Base-by-base conservation (phyloP, 1,139 yeast genomes). In the Kodamaea anthophila region DNA sequence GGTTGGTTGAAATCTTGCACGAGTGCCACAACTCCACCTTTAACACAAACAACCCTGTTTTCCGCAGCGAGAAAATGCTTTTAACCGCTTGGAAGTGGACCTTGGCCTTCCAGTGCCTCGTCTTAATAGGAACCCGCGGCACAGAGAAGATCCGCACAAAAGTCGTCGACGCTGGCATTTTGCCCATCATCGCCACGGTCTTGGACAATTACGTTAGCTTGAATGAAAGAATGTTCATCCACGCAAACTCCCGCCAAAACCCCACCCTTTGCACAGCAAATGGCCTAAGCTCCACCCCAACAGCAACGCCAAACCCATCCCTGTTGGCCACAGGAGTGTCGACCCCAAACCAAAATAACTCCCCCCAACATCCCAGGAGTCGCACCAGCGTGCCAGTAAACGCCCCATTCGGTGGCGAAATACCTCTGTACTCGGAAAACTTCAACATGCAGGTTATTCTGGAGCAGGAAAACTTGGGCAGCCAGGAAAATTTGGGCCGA, bases 71-170 rank as follows among this genome's bases (percentile, higher is more conserved):
- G 35, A 60, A 59, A 39, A 71, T 70, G 38, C 68, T 80, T 14
- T 60, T 84, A 35, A 70, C 78, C 11, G 91, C 94, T 1, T 88
- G 96, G 96, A 91, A 88, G 58, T 91, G 98, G 98, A 85, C 95
- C 5, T 61, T 91, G 36, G 86, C 96, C 0, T 78, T 91, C 49
- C 97, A 91, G 57, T 87, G 96, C 49, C 60, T 91, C 37, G 95
- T 88, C 1, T 70, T 87, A 37, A 75, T 91, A 15, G 96, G 96
- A 10, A 88, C 96, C 1, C 68, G 97, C 43, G 98, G 98, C 18
- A 77, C 94, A 1, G 96, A 88, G 53, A 65, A 66, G 34, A 84
- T 87, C 29, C 67, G 98, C 28, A 78, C 81, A 43, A 77, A 91
- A 43, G 85, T 91, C 5, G 96, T 87, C 5, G 79, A 82, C 41